Evolutionary conservation across 1,284 basidiomycete genomes (phyloP), one percentile per base, ranked within the genome.

Genomic region (Apiotrichum gracile): DNA sequence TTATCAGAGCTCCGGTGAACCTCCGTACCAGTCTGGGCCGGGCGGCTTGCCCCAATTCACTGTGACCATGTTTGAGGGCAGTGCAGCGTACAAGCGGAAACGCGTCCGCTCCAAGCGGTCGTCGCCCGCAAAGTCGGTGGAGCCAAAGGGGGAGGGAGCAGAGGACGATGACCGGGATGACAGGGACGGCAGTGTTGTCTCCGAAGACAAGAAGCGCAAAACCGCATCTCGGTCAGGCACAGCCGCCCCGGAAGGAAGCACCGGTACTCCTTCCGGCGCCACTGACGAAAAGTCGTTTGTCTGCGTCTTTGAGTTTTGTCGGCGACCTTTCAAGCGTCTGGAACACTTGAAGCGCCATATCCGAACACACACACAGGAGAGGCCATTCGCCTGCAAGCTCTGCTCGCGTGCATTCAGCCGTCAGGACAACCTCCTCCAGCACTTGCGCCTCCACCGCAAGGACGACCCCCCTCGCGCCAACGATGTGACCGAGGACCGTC

Each of bases 261-360:
- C 37, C 26, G 43, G 41, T 26, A 45, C 51, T 10, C 45, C 40
- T 22, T 48, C 44, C 29, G 56, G 60, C 6, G 56, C 54, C 26
- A 61, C 51, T 2, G 61, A 62, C 33, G 53, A 57, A 39, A 57
- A 57, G 49, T 45, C 53, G 19, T 62, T 57, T 37, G 55, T 57
- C 14, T 62, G 61, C 22, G 54, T 57, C 12, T 60, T 60, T 27
- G 61, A 62, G 29, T 62, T 62, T 8, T 93, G 90, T 69, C 83
- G 85, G 5, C 79, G 86, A 57, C 77, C 86, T 57, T 94, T 92
- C 82, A 91, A 90, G 78, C 83, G 88, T 9, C 83, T 87, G 77
- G 91, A 93, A 69, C 89, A 93, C 68, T 78, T 93, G 60, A 88
- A 87, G 75, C 78, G 89, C 38, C 91, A 94, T 72, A 76, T 91